Base-by-base conservation (phyloP, 257 asterid genomes). In the Primulina huaijiensis region DNA sequence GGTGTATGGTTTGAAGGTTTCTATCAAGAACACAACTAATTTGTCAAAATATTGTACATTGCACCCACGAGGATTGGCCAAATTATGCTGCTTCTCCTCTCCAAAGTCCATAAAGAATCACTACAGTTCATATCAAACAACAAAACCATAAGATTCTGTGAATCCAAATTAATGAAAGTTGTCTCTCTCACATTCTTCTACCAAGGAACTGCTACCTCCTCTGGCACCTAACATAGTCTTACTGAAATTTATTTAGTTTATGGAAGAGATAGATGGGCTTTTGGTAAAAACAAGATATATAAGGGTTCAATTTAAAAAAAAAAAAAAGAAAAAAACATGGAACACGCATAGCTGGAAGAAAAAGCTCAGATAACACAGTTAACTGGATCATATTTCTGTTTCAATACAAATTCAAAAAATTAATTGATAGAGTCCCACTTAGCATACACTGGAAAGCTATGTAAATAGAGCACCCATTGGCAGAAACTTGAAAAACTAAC, bases 401-500 rank as follows among this genome's bases (percentile, higher is more conserved):
- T 3, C 29, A 9, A 35, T n/a, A 19, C 38, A 16, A 23, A n/a
- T n/a, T 63, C 33, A 62, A 4, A 8, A 63, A 35, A 35, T 17
- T n/a, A 21, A 3, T 61, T 61, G 37, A 34, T 62, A 4, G 38
- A 14, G 35, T 64, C 57, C 68, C 33, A 50, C 21, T 43, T 12
- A 43, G 53, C 53, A 14, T 43, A 43, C 53, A 23, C 17, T 50
- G 7, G 53, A 20, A 3, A 38, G 16, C 9, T 35, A 17, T n/a
- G 37, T 34, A 30, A 2, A 6, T 46, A 23, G 53, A 69, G 60
- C 46, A 67, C 37, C 16, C 35, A 34, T 16, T 67, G 67, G n/a
- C 10, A 59, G 29, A 61, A 72, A 50, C 11, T 68, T 34, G 70
- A 69, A 25, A 76, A 76, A 29, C 89, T 78, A 74, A 94, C 99